Evolutionary conservation across 768 basidiomycete genomes (phyloP).

Genomic region (Glaciozyma antarctica): DNA sequence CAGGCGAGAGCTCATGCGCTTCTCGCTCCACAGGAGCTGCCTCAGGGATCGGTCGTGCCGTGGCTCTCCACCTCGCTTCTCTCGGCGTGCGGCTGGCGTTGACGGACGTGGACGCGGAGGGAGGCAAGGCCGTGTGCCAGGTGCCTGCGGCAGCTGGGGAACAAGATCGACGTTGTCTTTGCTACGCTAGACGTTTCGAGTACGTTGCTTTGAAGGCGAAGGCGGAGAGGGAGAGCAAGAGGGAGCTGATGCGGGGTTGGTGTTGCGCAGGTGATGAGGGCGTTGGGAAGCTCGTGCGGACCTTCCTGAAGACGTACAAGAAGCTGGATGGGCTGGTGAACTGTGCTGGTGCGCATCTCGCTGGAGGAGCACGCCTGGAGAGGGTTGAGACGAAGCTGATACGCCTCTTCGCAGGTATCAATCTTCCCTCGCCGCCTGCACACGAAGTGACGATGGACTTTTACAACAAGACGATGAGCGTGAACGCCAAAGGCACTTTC

Average conservation of each 20-base stretch:
- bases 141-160: conserved; percentile 2
- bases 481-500: conserved; percentile 18
- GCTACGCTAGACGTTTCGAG: conserved; percentile 7
- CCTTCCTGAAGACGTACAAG: conserved; percentile 24
- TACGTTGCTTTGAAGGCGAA: neutral
- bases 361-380: neutral
- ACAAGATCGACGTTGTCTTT: conserved; percentile 13
- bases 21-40: neutral
- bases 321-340: conserved; percentile 28
- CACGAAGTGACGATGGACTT: conserved; percentile 3
- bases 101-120: conserved; percentile 7
- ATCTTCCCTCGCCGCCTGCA: conserved; percentile 2
- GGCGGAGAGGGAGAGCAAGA: neutral
- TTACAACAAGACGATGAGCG: conserved; percentile 10
- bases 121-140: conserved; percentile 9
- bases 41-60: conserved; percentile 18
- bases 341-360: conserved; percentile 10
- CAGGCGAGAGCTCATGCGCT: too few species aligned
- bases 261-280: conserved; percentile 10
- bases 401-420: conserved; percentile 8
- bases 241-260: neutral
- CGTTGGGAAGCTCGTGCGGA: conserved; percentile 24
- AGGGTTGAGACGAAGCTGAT: neutral
- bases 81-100: conserved; percentile 12
- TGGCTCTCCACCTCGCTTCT: conserved; percentile 11